Evolutionary conservation across 169 alveolate genomes (phyloP).

Genomic region (Eimeria necatrix): DNA sequence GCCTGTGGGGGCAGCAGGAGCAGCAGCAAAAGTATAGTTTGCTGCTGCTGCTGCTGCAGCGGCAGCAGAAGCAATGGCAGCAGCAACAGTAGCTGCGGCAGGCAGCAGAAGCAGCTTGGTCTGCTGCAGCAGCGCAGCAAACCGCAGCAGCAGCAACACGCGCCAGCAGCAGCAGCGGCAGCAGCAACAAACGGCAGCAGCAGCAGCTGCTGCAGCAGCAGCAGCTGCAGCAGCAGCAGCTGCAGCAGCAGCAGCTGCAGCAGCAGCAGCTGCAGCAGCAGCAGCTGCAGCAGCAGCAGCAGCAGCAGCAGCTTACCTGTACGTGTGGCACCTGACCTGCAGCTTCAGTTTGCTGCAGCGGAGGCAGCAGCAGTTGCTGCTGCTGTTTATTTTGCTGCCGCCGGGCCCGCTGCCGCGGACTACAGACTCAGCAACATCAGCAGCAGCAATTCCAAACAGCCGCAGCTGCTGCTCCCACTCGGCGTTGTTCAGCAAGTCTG

Average conservation of each 20-base stretch:
- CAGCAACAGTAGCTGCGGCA: background rate
- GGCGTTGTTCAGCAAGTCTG: background rate
- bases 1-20: conserved; percentile 9
- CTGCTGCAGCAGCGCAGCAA: background rate
- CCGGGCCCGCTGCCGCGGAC: conserved; percentile 21
- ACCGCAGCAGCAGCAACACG: background rate
- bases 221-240: background rate
- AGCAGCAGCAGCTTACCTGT: background rate
- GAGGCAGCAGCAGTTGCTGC: conserved; percentile 45
- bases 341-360: background rate
- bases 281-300: conserved; percentile 21
- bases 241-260: background rate
- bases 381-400: conserved; percentile 36
- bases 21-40: conserved; percentile 7
- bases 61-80: background rate
- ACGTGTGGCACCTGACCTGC: background rate
- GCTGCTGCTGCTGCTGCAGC: background rate
- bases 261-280: conserved; percentile 13
- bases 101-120: background rate
- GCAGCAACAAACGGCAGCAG: background rate
- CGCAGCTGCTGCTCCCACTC: conserved; percentile 25
- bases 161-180: background rate
- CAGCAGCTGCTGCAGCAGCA: background rate
- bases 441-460: background rate
- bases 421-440: background rate